Evolutionary conservation across 75 land plant species (phyloP).

Genomic region (Gnetum montanum): DNA sequence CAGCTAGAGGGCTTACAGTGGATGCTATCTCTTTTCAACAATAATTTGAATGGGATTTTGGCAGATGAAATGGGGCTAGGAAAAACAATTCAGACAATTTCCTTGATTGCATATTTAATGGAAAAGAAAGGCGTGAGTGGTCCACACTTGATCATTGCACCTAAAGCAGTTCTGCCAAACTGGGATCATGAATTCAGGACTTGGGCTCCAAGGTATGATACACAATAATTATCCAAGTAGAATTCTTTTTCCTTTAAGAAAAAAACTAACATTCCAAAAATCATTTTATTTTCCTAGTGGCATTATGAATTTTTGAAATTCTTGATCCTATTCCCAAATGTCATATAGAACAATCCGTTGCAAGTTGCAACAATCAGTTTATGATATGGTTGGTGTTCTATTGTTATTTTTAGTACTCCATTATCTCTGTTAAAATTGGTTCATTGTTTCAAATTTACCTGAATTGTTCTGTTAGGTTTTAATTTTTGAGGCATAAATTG

Average conservation of each 20-base stretch:
- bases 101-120: constrained; percentile 82
- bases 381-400: too few species aligned
- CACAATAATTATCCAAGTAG: neutral
- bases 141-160: constrained; percentile 91
- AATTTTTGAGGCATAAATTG: too few species aligned
- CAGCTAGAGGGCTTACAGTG: constrained; percentile 98
- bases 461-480: too few species aligned
- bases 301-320: too few species aligned
- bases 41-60: constrained; percentile 94
- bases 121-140: constrained; percentile 88
- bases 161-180: constrained; percentile 94
- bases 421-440: too few species aligned
- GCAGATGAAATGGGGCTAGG: constrained; percentile 99
- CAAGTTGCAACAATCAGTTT: too few species aligned
- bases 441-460: too few species aligned
- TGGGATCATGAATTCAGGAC: constrained; percentile 83
- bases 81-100: constrained; percentile 93
- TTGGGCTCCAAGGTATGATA: constrained; percentile 86
- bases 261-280: neutral
- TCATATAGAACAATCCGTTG: too few species aligned
- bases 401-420: too few species aligned
- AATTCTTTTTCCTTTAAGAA: neutral
- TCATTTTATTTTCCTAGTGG: too few species aligned
- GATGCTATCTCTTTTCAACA: constrained; percentile 98
- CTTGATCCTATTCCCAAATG: too few species aligned